Conservation (phyloP, 148 eudicot species). For the Cornus florida region DNA sequence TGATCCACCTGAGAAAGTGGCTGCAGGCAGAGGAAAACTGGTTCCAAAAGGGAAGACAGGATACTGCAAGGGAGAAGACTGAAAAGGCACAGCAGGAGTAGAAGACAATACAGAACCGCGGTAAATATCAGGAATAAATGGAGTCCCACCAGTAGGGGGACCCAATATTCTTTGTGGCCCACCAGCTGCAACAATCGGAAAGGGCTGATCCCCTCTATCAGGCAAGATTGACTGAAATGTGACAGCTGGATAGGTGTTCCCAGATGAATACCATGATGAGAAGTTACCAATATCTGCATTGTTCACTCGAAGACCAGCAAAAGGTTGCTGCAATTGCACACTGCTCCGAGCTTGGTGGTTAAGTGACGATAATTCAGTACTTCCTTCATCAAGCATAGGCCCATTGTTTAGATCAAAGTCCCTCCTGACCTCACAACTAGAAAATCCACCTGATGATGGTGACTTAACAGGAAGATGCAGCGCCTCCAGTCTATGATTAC, state of each 20-base stretch:
- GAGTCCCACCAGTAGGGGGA: constrained; percentile 37
- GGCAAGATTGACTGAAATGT: constrained; percentile 51
- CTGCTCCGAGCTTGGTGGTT: constrained; percentile 26
- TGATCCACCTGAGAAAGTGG: constrained; percentile 55
- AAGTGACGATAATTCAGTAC: constrained; percentile 33
- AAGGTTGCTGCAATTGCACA: constrained; percentile 35
- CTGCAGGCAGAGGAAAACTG: constrained; percentile 61
- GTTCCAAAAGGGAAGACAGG: constrained; percentile 74
- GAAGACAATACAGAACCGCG: constrained; percentile 81
- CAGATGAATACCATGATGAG: constrained; percentile 71
- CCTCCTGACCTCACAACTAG: constrained; percentile 40
- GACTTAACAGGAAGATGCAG: constrained; percentile 32
- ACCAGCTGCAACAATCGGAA: constrained; percentile 43
- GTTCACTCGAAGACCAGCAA: constrained; percentile 49
- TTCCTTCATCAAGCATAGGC: constrained; percentile 65
- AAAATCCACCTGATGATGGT: constrained; percentile 26
- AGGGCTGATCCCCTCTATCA: constrained; percentile 52
- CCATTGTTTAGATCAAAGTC: constrained; percentile 88
- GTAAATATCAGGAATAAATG: constrained; percentile 56
- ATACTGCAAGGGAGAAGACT: constrained; percentile 56
- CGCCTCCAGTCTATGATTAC: constrained; percentile 36
- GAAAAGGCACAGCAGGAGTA: constrained; percentile 68
- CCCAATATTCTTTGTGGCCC: constrained; percentile 62
- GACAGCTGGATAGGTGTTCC: constrained; percentile 46
- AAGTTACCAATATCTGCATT: constrained; percentile 40